Evolutionary conservation across 1,139 yeast genomes (phyloP), one percentile per base, ranked within the genome.

Genomic region (Hyphopichia pseudoburtonii): DNA sequence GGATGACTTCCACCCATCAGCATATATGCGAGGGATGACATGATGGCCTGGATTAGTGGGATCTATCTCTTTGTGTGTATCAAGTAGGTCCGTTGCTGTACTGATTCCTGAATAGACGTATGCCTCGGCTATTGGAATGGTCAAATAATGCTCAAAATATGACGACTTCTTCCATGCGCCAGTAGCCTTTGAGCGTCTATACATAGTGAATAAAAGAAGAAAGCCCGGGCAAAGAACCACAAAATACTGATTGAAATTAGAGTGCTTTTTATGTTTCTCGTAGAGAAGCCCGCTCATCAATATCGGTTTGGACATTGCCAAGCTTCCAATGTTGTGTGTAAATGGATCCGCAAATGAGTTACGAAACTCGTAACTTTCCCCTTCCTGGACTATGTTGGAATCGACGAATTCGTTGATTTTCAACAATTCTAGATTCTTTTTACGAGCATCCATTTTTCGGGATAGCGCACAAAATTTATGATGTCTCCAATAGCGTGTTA

Each of bases 1-100:
- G 5, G 78, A 67, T 2, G 94, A 83, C 46, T 73, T 74, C 90
- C 95, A 86, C 0, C 96, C 96, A 58, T 89, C 95, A 1, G 75
- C 62, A 52, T 85, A 88, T 0, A 83, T 66, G 28, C 95, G 64
- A 0, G 97, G 95, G 30, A 85, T 56, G 0, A 82, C 54, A 37
- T 73, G 74, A 5, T 69, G 69, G 0, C 84, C 86, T 0, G 86
- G 84, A 41, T 72, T 64, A 23, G 61, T 57, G 2, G 65, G 63
- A 40, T 76, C 78, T 37, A 70, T 64, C 28, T 66, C 66, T 10
- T 57, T 60, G 36, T 71, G 77, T 16, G 78, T 62, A 10, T 70
- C 66, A 28, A 82, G 53, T 32, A 86, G 60, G 46, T 84, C 92
- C 29, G 70, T 56, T 7, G 71, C 69, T 1, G 92, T 78, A 2